Conservation (phyloP, 306 rosid species). For the Crataegus laevigata region DNA sequence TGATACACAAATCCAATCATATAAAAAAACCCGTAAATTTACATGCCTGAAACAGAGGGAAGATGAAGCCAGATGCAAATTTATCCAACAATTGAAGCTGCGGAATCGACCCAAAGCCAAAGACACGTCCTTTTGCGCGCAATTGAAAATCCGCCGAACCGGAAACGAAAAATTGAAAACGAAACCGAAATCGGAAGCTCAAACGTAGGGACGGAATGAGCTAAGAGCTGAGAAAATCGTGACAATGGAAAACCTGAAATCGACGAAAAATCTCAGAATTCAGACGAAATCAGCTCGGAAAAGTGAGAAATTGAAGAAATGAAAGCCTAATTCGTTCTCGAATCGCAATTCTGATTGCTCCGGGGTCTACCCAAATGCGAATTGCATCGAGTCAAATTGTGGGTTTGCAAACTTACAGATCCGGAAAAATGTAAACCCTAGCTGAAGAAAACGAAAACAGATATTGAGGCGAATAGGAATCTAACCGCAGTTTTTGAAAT, state of each 20-base stretch:
- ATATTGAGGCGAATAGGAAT: background rate
- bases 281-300: background rate
- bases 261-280: background rate
- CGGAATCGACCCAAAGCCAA: slow-evolving; percentile 17
- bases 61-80: slow-evolving; percentile 9
- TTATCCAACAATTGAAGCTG: slow-evolving; percentile 18
- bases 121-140: slow-evolving; percentile 14
- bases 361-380: background rate
- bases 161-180: background rate
- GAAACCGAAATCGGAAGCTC: slow-evolving; percentile 19
- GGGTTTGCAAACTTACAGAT: background rate
- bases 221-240: slow-evolving; percentile 27
- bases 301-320: background rate
- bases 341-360: background rate
- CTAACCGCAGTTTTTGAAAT: slow-evolving; percentile 33
- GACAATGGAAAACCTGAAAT: slow-evolving; percentile 32
- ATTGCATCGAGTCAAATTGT: background rate
- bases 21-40: background rate
- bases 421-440: slow-evolving; percentile 2
- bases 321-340: background rate
- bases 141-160: background rate
- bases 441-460: background rate
- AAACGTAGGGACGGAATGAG: slow-evolving; percentile 22
- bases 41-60: slow-evolving; percentile 35
- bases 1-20: background rate